These are phyloP conservation scores for Colletotrichum sp. DNA, from an alignment of 2,329 filamentous ascomycete species.

Conservation along the genomic window DNA sequence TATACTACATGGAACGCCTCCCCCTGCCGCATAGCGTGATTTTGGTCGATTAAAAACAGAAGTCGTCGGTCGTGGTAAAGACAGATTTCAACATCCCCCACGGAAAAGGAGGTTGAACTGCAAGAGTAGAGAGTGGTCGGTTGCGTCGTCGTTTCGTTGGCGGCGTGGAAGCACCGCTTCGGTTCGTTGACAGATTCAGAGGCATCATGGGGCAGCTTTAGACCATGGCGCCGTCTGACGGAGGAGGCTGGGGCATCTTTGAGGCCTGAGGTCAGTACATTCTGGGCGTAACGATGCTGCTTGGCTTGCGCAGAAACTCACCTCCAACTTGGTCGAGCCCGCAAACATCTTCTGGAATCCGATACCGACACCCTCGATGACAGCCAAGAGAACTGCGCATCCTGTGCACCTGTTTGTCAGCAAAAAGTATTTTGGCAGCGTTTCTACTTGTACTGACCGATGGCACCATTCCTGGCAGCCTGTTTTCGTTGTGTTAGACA, in stretches of 20 bases:
- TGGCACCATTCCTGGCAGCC: constrained; percentile 91
- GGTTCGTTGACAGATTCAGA: not conserved
- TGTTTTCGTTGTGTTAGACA: not conserved
- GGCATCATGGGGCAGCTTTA: constrained; percentile 18
- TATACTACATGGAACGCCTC: constrained; percentile 23
- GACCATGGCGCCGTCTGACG: constrained; percentile 33
- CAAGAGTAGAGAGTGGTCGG: constrained; percentile 20
- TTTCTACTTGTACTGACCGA: constrained; percentile 49
- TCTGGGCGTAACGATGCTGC: fast-evolving
- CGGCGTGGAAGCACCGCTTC: not conserved
- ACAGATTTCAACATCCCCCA: not conserved
- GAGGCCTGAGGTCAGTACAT: not conserved
- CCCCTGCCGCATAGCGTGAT: not conserved
- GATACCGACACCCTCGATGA: constrained; percentile 88
- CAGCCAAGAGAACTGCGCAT: constrained; percentile 90
- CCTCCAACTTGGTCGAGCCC: constrained; percentile 84
- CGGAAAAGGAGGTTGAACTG: not conserved
- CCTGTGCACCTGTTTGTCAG: constrained; percentile 34
- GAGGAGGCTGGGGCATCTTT: constrained; percentile 35
- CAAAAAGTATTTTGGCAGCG: not conserved
- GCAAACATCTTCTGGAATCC: constrained; percentile 95
- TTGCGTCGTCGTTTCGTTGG: not conserved
- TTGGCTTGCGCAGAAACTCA: constrained; percentile 37
- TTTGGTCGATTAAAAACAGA: not conserved
- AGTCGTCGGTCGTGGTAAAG: not conserved